phyloP scores from a whole-genome alignment of 169 alveolate species.

The Plasmodium knowlesi region DNA sequence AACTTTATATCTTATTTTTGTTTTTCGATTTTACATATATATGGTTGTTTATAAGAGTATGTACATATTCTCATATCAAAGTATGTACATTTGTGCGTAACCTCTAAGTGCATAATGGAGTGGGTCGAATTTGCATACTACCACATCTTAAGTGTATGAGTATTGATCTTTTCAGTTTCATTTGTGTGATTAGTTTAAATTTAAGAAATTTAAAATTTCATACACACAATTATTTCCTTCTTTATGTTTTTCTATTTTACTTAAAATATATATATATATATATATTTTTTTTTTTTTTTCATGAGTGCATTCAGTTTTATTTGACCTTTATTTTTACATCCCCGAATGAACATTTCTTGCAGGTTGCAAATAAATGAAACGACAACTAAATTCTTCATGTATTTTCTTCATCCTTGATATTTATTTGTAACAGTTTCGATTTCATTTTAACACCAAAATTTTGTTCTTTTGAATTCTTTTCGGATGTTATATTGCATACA shows the following conservation, averaged over 20 bases:
- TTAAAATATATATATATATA: not conserved
- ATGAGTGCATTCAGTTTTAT: constrained; percentile 1
- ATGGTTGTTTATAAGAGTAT: not conserved
- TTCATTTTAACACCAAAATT: not conserved
- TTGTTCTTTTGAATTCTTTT: constrained; percentile 30
- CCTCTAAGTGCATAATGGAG: not conserved
- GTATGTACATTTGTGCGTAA: not conserved
- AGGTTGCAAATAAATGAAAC: constrained; percentile 2
- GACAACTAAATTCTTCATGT: not conserved
- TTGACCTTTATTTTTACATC: constrained; percentile 13
- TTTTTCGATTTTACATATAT: constrained; percentile 3
- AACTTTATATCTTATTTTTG: not conserved
- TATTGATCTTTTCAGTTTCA: not conserved
- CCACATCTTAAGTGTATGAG: not conserved
- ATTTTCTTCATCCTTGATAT: not conserved
- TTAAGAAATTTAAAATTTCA: not conserved
- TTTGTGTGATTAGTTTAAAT: constrained; percentile 18
- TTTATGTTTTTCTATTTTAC: not conserved
- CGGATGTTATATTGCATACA: not conserved
- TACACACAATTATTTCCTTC: not conserved
- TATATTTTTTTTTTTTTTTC: constrained; percentile 30
- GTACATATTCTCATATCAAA: not conserved
- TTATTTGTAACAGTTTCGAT: not conserved
- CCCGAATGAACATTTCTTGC: not conserved
- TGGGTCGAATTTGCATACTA: constrained; percentile 13